Evolutionary conservation across 202 grass and related monocot species (phyloP), one percentile per base, ranked within the genome.

Genomic region (Setaria italica): DNA sequence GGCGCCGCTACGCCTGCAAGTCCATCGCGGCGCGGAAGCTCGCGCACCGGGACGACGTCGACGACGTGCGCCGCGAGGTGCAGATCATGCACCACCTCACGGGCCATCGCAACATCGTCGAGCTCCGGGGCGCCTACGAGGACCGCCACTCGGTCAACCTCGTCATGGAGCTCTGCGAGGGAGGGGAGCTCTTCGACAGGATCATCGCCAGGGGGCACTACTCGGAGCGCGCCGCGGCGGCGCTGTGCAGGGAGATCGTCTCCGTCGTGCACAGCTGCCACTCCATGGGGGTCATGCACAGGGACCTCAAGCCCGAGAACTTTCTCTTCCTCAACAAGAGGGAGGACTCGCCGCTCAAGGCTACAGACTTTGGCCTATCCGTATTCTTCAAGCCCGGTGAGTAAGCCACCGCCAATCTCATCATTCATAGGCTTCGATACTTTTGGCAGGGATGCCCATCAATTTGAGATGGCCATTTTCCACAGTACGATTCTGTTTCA

Each of bases 11-110:
- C 68, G 95, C 95, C 7, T 97, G 95, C 85, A 97, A 97, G 92
- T 95, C 95, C 46, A 95, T 97, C 92, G 89, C 95, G 7, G 81
- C 92, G 0, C 80, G 95, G 0, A 97, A 93, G 81, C 91, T 97
- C 8, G 82, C 92, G 7, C 90, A 81, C 83, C 21, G 16, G 7
- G 93, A 95, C 81, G 95, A 98, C 86, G 82, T 89, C 39, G 93
- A 98, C 11, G 93, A 98, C 82, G 93, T 95, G 47, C 87, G 93
- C 0, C 63, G 95, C 7, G 95, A 98, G 92, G 91, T 98, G 64
- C 95, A 98, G 83, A 95, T 98, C 85, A 95, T 98, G 95, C 89
- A 98, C 89, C 95, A 98, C 71, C 93, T 98, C 83, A 93, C 95
- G n/a, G 95, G 95, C 30, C 92, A 98, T 82, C 91, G 80, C 77